phyloP scores from a whole-genome alignment of 2,329 filamentous ascomycete genomes.

The Colletotrichum horii region DNA sequence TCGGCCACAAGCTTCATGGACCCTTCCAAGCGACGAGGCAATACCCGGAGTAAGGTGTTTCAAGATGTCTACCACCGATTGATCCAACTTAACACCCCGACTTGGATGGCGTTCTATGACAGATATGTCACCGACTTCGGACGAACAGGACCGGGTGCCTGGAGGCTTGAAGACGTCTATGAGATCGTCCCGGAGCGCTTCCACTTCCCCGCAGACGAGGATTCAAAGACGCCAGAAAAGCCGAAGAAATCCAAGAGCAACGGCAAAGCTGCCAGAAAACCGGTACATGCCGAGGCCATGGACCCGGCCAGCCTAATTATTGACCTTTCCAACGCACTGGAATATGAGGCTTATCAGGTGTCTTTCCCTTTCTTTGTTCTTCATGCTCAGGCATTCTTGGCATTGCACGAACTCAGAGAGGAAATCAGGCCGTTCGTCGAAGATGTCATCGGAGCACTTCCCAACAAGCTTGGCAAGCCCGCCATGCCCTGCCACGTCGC shows the following conservation, averaged over 20 bases:
- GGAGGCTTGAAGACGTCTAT: conserved; percentile 38
- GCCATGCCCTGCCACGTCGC: not conserved
- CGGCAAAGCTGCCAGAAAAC: not conserved
- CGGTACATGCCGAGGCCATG: not conserved
- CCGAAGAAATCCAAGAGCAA: not conserved
- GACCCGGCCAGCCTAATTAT: not conserved
- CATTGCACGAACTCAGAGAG: not conserved
- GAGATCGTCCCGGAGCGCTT: conserved; percentile 31
- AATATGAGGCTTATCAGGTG: not conserved
- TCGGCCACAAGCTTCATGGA: conserved; percentile 33
- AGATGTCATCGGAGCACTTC: not conserved
- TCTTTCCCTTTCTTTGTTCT: not conserved
- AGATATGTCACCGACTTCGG: conserved; percentile 30
- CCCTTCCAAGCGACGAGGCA: conserved; percentile 22
- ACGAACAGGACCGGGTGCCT: conserved; percentile 20
- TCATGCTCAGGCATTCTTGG: not conserved
- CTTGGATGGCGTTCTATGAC: conserved; percentile 40
- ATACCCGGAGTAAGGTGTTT: not conserved
- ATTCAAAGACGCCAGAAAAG: not conserved
- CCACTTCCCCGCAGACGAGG: not conserved
- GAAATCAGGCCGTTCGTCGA: not conserved
- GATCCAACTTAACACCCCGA: conserved; percentile 32
- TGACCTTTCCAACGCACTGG: not conserved
- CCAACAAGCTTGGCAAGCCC: not conserved
- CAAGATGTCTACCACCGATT: conserved; percentile 29